A percentile compares a stretch with the other conserved stretches of the same genome.
Evolutionary conservation across 2,329 filamentous ascomycete species (phyloP).

Genomic region (Xylaria sp.): DNA sequence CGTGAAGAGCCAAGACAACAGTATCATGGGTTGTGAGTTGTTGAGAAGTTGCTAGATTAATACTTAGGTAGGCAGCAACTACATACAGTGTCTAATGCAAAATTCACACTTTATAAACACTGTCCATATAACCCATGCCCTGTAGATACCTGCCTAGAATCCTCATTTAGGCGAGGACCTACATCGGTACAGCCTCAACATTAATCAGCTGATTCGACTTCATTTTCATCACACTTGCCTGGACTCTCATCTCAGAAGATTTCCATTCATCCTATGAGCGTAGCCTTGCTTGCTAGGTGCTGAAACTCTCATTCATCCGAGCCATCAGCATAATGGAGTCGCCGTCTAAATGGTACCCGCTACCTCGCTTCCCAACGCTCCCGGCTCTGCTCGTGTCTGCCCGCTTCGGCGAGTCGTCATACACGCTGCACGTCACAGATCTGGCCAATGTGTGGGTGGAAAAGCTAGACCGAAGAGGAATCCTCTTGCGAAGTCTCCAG

Average conservation of each 20-base stretch:
- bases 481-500: slow-evolving; percentile 70
- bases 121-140: no score
- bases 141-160: not conserved
- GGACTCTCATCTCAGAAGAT: not conserved
- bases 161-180: not conserved
- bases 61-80: no score
- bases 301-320: not conserved
- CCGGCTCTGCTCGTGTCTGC: slow-evolving; percentile 74
- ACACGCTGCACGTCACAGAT: slow-evolving; percentile 76
- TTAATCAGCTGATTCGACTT: slow-evolving; percentile 3
- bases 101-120: no score
- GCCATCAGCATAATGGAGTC: slow-evolving; percentile 39
- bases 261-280: not conserved
- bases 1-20: no score
- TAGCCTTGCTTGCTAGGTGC: not conserved
- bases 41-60: no score
- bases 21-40: no score
- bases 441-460: slow-evolving; percentile 80
- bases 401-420: slow-evolving; percentile 65
- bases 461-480: slow-evolving; percentile 67
- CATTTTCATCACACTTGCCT: not conserved
- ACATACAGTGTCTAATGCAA: no score
- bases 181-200: not conserved
- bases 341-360: slow-evolving; percentile 58
- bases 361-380: slow-evolving; percentile 59